Conservation (phyloP, 2,329 filamentous ascomycete genomes). For the Colletotrichum sp. region DNA sequence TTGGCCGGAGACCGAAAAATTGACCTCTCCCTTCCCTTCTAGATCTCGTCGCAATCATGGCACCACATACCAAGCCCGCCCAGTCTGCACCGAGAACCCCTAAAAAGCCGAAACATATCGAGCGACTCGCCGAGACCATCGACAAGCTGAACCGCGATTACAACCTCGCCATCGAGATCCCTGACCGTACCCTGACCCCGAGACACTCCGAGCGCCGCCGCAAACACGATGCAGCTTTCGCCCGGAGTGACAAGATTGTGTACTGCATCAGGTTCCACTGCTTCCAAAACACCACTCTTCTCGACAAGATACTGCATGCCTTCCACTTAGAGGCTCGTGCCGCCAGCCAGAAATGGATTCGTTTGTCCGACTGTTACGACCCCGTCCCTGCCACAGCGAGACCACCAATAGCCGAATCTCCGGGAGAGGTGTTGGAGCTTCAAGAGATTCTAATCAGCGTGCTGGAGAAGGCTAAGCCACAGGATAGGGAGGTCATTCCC, state of each 20-base stretch:
- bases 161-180: conserved; percentile 2
- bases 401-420: neutral
- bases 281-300: neutral
- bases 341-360: conserved; percentile 1
- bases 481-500: too few relatives aligned
- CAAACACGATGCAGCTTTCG: neutral
- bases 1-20: neutral
- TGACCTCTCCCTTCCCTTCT: neutral
- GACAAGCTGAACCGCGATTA: conserved; percentile 18
- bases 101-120: neutral
- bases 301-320: neutral
- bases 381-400: neutral
- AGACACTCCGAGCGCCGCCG: neutral
- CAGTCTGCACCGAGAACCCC: neutral
- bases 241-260: neutral
- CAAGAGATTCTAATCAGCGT: neutral
- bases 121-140: neutral
- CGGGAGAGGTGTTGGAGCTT: neutral
- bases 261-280: neutral
- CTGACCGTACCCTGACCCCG: neutral
- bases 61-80: neutral
- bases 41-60: neutral
- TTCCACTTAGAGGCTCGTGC: conserved; percentile 1
- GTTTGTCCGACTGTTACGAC: neutral
- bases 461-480: neutral